phyloP scores from a whole-genome alignment of 148 eudicot genomes.

The Spergularia marina region DNA sequence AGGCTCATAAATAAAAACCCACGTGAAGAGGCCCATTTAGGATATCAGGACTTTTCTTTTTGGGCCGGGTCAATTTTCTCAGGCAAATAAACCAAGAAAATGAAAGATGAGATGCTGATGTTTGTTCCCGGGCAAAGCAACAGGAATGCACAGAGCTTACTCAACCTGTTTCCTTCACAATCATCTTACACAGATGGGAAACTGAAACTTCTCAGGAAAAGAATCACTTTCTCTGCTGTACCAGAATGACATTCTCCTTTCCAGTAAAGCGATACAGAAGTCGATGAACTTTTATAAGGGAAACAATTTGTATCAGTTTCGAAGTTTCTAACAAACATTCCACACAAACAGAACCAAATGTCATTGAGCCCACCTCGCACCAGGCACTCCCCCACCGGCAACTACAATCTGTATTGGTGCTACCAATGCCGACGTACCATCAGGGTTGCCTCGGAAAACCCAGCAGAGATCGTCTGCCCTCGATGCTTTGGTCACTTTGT shows the following conservation, averaged over 20 bases:
- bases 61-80: neutral
- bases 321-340: neutral
- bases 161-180: constrained; percentile 31
- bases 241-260: constrained; percentile 22
- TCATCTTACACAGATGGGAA: constrained; percentile 13
- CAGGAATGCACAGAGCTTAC: constrained; percentile 23
- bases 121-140: constrained; percentile 23
- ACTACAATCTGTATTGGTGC: constrained; percentile 69
- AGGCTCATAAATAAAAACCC: no score
- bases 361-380: constrained; percentile 36
- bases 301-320: neutral
- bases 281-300: neutral
- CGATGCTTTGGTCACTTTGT: constrained; percentile 76
- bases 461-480: constrained; percentile 53
- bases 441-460: constrained; percentile 43
- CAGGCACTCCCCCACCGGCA: constrained; percentile 21
- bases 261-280: neutral
- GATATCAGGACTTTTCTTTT: no score
- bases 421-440: constrained; percentile 70
- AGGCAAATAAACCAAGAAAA: constrained; percentile 1
- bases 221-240: constrained; percentile 32
- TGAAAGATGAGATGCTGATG: neutral
- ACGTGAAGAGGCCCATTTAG: no score
- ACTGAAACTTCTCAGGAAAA: constrained; percentile 12
- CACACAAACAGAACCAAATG: constrained; percentile 27